phyloP scores from a whole-genome alignment of 306 rosid species.

The Vigna angularis region DNA sequence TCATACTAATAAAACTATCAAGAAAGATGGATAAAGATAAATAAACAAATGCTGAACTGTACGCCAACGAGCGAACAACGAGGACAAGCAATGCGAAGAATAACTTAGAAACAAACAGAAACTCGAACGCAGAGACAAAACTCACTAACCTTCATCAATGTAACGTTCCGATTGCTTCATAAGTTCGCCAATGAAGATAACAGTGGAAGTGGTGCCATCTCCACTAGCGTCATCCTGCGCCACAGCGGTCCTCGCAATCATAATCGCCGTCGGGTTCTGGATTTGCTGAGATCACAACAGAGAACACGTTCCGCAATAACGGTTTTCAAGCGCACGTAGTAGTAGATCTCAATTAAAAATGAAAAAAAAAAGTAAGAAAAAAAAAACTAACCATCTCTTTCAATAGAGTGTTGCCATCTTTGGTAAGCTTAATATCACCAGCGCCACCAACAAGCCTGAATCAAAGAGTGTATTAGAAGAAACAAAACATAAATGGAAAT shows the following conservation, averaged over 20 bases:
- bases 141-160: constrained; percentile 81
- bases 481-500: not conserved
- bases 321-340: not conserved
- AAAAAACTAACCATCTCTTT: constrained; percentile 78
- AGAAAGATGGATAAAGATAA: not conserved
- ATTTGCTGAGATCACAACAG: constrained; percentile 74
- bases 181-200: constrained; percentile 93
- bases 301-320: not conserved
- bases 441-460: constrained; percentile 97
- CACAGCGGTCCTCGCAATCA: constrained; percentile 97
- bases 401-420: constrained; percentile 94
- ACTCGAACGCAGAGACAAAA: constrained; percentile 4
- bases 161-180: constrained; percentile 95
- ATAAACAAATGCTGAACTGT: not conserved
- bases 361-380: not conserved
- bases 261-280: constrained; percentile 97
- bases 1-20: constrained; percentile 13
- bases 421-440: constrained; percentile 95
- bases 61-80: constrained; percentile 7
- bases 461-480: not conserved
- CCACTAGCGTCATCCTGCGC: constrained; percentile 97
- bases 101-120: constrained; percentile 1
- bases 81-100: not conserved
- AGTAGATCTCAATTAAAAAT: constrained; percentile 2
- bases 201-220: constrained; percentile 97